Evolutionary conservation across 176 grass and related monocot genomes (phyloP), one percentile per base, ranked within the genome.

Genomic region (Cocos nucifera): DNA sequence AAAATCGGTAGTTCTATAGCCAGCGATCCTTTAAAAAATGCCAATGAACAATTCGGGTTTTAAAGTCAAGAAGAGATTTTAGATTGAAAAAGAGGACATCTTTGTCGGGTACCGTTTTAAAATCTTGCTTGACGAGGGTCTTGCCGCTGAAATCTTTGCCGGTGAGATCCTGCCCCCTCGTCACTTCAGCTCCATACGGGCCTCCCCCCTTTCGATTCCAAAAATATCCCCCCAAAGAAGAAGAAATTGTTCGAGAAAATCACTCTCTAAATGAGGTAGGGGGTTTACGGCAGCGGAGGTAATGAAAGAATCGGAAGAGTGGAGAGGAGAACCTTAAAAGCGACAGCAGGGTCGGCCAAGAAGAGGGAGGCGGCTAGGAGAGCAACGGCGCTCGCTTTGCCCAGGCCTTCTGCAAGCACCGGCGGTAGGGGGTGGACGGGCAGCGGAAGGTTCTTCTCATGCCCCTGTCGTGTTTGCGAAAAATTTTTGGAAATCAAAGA

Each of bases 81-180:
- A 44, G 1, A 12, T 14, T 44, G 8, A 12, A 12, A 44, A 14
- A 44, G 14, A 44, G 10, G 5, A 2, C 3, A 44, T 44, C 9
- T 12, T 10, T 44, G 1, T 44, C 10, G 35, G 35, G 35, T 65
- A 90, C 91, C 72, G 91, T 90, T 77, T 96, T 96, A 73, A 96
- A 96, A 74, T 96, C 86, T 72, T 96, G 91, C 78, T 85, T 90
- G 74, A 90, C 62, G 68, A 96, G 91, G 14, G 83, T 85, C 70
- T 70, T 82, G 53, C 91, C 91, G 32, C 86, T 96, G 72, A 96
- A 96, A 77, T 96, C 91, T 71, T 85, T 96, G 55, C 86, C 91
- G 22, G 80, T 80, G 75, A 96, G 91, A 66, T 90, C 91, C 69
- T 90, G 91, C 44, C 91, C 91, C 21, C 83, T 84, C 1, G 91